phyloP scores from a whole-genome alignment of 345 rosid genomes.

The Carallia brachiata region DNA sequence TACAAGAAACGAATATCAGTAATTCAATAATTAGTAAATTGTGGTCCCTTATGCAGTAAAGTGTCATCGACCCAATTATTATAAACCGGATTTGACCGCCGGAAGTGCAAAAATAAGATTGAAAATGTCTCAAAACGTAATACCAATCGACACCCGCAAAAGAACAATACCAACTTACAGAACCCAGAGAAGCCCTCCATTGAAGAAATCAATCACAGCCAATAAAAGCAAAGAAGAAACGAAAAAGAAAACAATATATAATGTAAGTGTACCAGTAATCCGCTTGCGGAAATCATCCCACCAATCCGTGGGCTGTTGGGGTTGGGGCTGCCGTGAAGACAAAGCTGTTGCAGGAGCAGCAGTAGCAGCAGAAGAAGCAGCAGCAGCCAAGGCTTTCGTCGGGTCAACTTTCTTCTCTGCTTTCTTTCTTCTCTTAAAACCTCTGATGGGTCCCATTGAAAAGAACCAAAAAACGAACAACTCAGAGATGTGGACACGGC shows the following conservation, averaged over 20 bases:
- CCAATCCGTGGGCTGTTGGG: conserved; percentile 50
- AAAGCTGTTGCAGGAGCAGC: conserved; percentile 9
- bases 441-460: conserved; percentile 25
- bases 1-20: neutral
- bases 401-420: conserved; percentile 71
- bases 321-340: conserved; percentile 25
- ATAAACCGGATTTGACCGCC: conserved; percentile 23
- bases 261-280: conserved; percentile 53
- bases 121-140: conserved; percentile 16
- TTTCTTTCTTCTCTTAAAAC: conserved; percentile 27
- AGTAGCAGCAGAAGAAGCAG: conserved; percentile 25
- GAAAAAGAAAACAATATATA: neutral
- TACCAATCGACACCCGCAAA: conserved; percentile 7
- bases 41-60: neutral
- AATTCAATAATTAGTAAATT: conserved; percentile 4
- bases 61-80: conserved; percentile 20
- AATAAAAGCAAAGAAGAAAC: conserved; percentile 9
- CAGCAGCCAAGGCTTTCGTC: conserved; percentile 43
- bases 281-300: conserved; percentile 72
- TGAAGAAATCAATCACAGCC: conserved; percentile 16
- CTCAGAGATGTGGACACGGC: neutral
- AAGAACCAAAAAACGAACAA: neutral
- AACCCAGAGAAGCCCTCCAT: neutral
- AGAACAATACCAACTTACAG: conserved; percentile 14
- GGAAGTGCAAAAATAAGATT: conserved; percentile 1